phyloP scores from a whole-genome alignment of 352 stramenopile genomes.

The Pythium myriotylum region DNA sequence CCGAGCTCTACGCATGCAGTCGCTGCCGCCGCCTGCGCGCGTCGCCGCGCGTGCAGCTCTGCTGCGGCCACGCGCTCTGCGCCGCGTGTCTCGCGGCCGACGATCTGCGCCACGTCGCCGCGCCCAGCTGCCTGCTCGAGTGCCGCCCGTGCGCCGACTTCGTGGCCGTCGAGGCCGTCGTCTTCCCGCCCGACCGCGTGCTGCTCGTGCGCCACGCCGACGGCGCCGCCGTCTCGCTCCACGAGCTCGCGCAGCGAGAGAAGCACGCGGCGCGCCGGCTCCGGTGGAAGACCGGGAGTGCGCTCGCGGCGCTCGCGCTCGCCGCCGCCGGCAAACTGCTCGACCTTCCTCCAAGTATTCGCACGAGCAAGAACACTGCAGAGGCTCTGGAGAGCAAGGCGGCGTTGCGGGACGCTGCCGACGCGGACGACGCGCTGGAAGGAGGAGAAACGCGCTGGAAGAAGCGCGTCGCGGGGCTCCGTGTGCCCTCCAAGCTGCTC shows the following conservation, averaged over 20 bases:
- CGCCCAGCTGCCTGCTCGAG: constrained; percentile 45
- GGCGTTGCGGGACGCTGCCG: not conserved
- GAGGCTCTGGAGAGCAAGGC: not conserved
- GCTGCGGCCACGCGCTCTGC: constrained; percentile 67
- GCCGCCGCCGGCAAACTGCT: constrained; percentile 30
- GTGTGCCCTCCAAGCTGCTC: constrained; percentile 59
- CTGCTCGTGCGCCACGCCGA: constrained; percentile 39
- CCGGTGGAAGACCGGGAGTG: constrained; percentile 44
- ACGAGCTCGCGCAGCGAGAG: constrained; percentile 24
- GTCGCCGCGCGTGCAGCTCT: constrained; percentile 61
- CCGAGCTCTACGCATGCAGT: constrained; percentile 66
- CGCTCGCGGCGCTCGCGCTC: constrained; percentile 48
- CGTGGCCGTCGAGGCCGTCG: constrained; percentile 56
- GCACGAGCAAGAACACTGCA: no score
- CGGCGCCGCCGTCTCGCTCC: constrained; percentile 36
- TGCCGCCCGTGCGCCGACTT: constrained; percentile 54
- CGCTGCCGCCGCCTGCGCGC: constrained; percentile 55
- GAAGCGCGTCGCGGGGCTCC: constrained; percentile 51
- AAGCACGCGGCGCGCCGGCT: not conserved
- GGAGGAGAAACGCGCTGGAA: constrained; percentile 50
- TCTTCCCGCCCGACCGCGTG: constrained; percentile 56
- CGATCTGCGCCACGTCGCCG: constrained; percentile 41
- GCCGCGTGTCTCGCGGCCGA: constrained; percentile 53
- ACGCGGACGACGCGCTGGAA: not conserved
- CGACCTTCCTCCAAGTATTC: not conserved